phyloP scores from a whole-genome alignment of 192 early-diverging fungal genomes.

The Backusella macrospora region DNA sequence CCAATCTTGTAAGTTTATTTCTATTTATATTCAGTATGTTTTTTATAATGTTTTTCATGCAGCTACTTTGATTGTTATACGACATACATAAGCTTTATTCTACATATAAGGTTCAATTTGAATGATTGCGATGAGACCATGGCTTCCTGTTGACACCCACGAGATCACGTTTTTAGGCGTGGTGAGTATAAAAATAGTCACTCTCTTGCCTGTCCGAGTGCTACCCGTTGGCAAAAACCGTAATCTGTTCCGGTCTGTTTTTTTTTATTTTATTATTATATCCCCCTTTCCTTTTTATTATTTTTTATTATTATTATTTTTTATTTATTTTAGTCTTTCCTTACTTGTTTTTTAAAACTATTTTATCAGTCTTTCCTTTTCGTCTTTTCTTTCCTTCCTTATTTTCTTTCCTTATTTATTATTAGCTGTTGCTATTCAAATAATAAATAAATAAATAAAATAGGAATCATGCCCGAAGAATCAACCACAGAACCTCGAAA shows the following conservation, averaged over 20 bases:
- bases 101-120: no score
- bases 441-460: background rate
- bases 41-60: no score
- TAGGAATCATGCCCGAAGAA: slow-evolving; percentile 28
- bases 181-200: no score
- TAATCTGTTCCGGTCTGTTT: background rate
- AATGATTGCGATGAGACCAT: no score
- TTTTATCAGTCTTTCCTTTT: slow-evolving; percentile 2
- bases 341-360: background rate
- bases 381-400: background rate
- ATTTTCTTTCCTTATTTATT: background rate
- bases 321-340: background rate
- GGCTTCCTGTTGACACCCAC: no score
- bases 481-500: slow-evolving; percentile 30
- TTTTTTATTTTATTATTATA: background rate
- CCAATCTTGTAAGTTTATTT: no score
- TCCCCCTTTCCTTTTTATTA: background rate
- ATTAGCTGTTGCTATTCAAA: background rate
- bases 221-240: background rate
- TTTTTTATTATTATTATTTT: slow-evolving; percentile 11
- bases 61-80: no score
- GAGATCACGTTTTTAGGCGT: no score
- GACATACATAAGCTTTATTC: no score
- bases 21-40: no score
- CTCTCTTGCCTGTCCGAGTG: no score